Percentiles rank a stretch among this genome's conserved stretches.
phyloP scores from a whole-genome alignment of 768 basidiomycete species.

The Vararia minispora region DNA sequence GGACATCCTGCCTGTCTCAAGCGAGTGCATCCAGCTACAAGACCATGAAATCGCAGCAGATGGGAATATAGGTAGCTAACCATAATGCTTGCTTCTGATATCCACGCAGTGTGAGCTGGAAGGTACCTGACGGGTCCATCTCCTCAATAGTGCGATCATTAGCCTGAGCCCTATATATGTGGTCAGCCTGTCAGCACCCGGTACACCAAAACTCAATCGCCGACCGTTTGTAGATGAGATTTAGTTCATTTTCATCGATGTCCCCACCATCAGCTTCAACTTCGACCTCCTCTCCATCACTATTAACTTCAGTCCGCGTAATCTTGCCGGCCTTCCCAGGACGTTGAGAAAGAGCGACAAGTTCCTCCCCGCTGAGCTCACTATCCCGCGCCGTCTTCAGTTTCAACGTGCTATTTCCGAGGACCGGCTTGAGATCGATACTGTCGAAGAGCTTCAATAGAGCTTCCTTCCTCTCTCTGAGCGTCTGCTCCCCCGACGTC shows the following conservation, averaged over 20 bases:
- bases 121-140: conserved; percentile 74
- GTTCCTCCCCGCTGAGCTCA: conserved; percentile 27
- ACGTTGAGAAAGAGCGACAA: conserved; percentile 28
- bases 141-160: conserved; percentile 66
- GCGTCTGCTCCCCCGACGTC: conserved; percentile 63
- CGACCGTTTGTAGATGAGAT: conserved; percentile 78
- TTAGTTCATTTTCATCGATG: conserved; percentile 68
- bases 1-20: conserved; percentile 66
- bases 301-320: conserved; percentile 54
- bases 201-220: conserved; percentile 6
- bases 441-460: conserved; percentile 64
- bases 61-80: conserved; percentile 26
- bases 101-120: conserved; percentile 61
- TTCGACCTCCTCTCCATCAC: conserved; percentile 74
- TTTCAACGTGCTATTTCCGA: conserved; percentile 14
- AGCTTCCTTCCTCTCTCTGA: conserved; percentile 72
- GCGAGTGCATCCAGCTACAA: conserved; percentile 80
- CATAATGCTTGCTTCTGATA: conserved; percentile 92
- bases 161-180: conserved; percentile 57
- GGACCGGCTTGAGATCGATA: conserved; percentile 52
- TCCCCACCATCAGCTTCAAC: conserved; percentile 75
- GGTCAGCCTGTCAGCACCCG: not conserved
- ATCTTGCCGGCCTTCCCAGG: conserved; percentile 17
- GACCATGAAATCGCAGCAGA: not conserved
- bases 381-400: conserved; percentile 15